Evolutionary conservation across 495 filamentous ascomycete species (phyloP).

Genomic region (Daldinia vernicosa): DNA sequence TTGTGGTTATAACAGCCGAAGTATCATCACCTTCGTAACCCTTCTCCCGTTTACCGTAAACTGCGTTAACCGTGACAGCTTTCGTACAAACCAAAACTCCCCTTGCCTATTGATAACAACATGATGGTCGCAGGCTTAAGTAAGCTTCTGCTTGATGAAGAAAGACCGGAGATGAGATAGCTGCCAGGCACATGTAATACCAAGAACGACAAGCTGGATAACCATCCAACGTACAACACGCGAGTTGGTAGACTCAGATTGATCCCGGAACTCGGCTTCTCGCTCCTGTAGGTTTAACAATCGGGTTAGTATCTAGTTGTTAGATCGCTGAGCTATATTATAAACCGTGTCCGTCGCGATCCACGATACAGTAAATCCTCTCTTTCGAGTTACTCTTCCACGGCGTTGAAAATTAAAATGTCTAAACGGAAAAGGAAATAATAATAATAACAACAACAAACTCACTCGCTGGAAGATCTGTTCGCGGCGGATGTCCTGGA

Average conservation of each 20-base stretch:
- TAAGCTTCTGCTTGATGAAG: slow-evolving; percentile 99
- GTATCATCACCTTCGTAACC: neutral
- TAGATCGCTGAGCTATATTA: neutral
- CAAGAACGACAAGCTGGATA: slow-evolving; percentile 88
- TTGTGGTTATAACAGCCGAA: slow-evolving; percentile 3
- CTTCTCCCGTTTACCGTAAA: slow-evolving; percentile 5
- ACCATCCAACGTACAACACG: slow-evolving; percentile 94
- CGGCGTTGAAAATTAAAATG: neutral
- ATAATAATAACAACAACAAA: slow-evolving; percentile 41
- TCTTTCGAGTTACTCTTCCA: neutral
- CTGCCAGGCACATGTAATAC: slow-evolving; percentile 95
- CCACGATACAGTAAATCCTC: neutral
- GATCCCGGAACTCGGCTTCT: slow-evolving; percentile 97
- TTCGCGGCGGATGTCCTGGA: slow-evolving; percentile 91
- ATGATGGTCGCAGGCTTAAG: slow-evolving; percentile 53
- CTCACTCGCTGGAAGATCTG: slow-evolving; percentile 95
- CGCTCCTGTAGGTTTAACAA: slow-evolving; percentile 71
- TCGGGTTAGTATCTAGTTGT: slow-evolving; percentile 18
- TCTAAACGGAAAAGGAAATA: neutral
- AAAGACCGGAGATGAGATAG: slow-evolving; percentile 92
- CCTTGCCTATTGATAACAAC: neutral
- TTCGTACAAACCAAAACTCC: slow-evolving; percentile 5
- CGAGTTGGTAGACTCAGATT: slow-evolving; percentile 91
- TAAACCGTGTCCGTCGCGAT: neutral
- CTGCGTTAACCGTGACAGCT: slow-evolving; percentile 5